Conservation (phyloP, 495 filamentous ascomycete species). For the Xylaria sp. region DNA sequence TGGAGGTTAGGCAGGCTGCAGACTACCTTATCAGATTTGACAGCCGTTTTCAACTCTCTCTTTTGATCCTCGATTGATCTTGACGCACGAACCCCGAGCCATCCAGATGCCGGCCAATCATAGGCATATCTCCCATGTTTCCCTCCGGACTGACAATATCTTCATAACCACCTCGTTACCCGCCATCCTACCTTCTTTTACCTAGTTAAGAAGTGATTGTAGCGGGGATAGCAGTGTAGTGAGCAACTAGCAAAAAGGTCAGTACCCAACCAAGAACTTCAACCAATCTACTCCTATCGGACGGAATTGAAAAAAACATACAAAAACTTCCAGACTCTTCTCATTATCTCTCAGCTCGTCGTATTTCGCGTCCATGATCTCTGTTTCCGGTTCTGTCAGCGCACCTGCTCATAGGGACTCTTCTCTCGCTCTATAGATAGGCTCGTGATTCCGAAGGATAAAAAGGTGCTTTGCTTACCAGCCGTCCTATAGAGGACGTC, state of each 20-base stretch:
- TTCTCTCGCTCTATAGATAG: neutral
- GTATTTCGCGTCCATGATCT: conserved; percentile 23
- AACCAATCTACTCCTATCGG: neutral
- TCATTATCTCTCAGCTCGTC: conserved; percentile 16
- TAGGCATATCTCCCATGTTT: neutral
- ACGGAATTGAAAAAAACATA: neutral
- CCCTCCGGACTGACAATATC: neutral
- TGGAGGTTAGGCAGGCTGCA: too few relatives aligned
- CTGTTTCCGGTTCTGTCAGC: neutral
- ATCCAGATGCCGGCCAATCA: too few relatives aligned
- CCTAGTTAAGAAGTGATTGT: conserved; percentile 17
- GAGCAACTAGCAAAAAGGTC: conserved; percentile 26
- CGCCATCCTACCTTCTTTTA: neutral
- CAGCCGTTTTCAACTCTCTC: too few relatives aligned
- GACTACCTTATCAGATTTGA: too few relatives aligned
- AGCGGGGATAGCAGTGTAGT: conserved; percentile 28
- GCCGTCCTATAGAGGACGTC: conserved; percentile 10
- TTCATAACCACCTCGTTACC: neutral
- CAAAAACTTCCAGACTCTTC: conserved; percentile 22
- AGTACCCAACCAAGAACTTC: neutral
- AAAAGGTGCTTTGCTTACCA: neutral
- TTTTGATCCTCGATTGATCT: too few relatives aligned
- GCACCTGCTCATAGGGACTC: neutral
- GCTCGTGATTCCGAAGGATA: neutral
- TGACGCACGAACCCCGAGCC: too few relatives aligned